Evolutionary conservation across 441 rosid genomes (phyloP).

Genomic region (Gossypium davidsonii): DNA sequence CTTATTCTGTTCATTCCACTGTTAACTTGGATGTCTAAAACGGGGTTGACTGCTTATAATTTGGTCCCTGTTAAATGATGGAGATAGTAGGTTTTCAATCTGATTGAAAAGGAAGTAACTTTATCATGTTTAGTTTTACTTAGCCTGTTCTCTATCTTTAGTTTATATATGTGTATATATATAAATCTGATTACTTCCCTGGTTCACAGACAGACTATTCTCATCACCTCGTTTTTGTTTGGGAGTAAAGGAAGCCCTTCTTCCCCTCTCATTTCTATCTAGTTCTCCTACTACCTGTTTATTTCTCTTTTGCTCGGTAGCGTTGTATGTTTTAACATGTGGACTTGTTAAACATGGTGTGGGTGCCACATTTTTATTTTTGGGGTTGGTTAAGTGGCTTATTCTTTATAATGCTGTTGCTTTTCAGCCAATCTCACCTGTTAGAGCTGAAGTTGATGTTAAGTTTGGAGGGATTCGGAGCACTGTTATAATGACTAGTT

Average conservation of each 20-base stretch:
- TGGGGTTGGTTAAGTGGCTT: conserved; percentile 4
- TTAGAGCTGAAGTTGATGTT: conserved; percentile 88
- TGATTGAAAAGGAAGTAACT: conserved; percentile 4
- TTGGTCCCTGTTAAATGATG: neutral
- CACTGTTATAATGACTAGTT: conserved; percentile 56
- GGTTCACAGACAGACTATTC: neutral
- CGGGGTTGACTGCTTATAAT: neutral
- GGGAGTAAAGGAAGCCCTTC: neutral
- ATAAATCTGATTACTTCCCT: neutral
- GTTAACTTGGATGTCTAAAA: neutral
- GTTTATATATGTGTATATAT: no score
- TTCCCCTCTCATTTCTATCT: neutral
- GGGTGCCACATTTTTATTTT: conserved; percentile 5
- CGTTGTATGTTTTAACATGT: neutral
- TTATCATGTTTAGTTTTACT: neutral
- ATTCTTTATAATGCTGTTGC: conserved; percentile 14
- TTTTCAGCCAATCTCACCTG: conserved; percentile 65
- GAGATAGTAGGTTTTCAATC: conserved; percentile 5
- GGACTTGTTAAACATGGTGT: neutral
- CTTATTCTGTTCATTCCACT: neutral
- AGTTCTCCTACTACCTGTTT: neutral
- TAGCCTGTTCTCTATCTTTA: neutral
- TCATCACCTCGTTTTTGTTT: neutral
- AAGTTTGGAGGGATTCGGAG: conserved; percentile 78
- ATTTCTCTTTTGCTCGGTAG: neutral